A percentile compares a stretch with the other conserved stretches of the same genome.
Conservation (phyloP, 2,329 filamentous ascomycete genomes). For the Alternaria solani region DNA sequence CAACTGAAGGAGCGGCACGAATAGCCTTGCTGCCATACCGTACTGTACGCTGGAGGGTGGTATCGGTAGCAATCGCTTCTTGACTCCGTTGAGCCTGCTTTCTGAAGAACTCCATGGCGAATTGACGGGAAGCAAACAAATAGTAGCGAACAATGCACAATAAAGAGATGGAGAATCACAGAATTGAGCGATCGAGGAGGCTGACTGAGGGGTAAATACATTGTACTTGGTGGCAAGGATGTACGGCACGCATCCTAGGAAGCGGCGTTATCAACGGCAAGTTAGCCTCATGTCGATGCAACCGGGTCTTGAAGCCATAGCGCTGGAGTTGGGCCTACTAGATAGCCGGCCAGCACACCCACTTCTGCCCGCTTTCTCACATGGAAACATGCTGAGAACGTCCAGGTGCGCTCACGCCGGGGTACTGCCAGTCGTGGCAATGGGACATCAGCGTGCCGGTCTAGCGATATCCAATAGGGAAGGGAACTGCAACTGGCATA, state of each 20-base stretch:
- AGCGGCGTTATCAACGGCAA: conserved; percentile 6
- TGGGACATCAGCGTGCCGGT: conserved; percentile 5
- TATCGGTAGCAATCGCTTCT: conserved; percentile 35
- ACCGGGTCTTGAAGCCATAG: conserved; percentile 10
- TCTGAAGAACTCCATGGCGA: conserved; percentile 36
- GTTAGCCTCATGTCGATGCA: conserved; percentile 4
- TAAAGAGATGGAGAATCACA: not conserved
- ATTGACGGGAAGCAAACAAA: not conserved
- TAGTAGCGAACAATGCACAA: not conserved
- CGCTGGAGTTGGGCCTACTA: conserved; percentile 25
- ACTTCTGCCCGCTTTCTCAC: conserved; percentile 11
- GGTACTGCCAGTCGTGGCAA: conserved; percentile 11
- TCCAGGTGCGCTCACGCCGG: conserved; percentile 10
- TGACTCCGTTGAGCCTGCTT: conserved; percentile 23
- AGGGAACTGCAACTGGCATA: conserved; percentile 20
- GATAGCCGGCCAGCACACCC: conserved; percentile 25
- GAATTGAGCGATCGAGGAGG: not conserved
- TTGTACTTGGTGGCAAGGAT: conserved; percentile 11
- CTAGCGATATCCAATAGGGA: conserved; percentile 16
- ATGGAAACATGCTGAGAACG: conserved; percentile 24
- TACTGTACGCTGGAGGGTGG: conserved; percentile 38
- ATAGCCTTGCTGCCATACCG: conserved; percentile 44
- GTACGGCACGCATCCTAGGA: conserved; percentile 6
- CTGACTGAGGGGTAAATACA: not conserved
- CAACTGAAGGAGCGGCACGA: conserved; percentile 59